A percentile compares a stretch with the other conserved stretches of the same genome.
phyloP scores from a whole-genome alignment of 1,284 basidiomycete species.

The Naganishia cerealis region DNA sequence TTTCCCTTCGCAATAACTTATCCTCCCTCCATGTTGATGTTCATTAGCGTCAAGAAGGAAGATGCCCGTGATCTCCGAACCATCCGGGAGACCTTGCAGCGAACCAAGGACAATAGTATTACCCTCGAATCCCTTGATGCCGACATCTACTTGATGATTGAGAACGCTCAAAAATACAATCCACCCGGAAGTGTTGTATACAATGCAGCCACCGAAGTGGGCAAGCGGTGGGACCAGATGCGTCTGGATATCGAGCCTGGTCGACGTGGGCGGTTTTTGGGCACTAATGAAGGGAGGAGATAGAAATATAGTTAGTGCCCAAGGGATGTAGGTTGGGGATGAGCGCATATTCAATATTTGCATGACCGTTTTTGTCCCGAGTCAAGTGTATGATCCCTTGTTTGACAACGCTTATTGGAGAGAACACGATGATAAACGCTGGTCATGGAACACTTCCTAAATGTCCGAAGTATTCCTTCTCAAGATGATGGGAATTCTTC shows the following conservation, averaged over 20 bases:
- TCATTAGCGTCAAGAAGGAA: conserved; percentile 17
- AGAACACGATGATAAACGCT: too few species aligned
- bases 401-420: too few species aligned
- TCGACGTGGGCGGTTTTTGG: conserved; percentile 15
- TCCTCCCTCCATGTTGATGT: not conserved
- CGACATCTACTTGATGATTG: conserved; percentile 50
- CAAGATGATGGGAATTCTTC: too few species aligned
- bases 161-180: conserved; percentile 52
- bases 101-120: conserved; percentile 38
- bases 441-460: too few species aligned
- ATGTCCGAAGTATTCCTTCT: too few species aligned
- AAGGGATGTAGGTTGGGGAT: not conserved
- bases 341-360: not conserved
- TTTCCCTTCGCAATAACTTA: not conserved
- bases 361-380: not conserved
- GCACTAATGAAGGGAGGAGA: not conserved
- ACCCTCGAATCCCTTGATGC: conserved; percentile 47
- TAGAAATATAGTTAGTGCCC: not conserved
- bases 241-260: conserved; percentile 21
- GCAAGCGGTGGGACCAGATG: conserved; percentile 27
- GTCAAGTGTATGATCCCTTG: not conserved
- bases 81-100: conserved; percentile 7
- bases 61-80: conserved; percentile 27
- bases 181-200: not conserved
- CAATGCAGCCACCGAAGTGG: conserved; percentile 9